phyloP scores from a whole-genome alignment of 805 yeast genomes.

The Starmera quercuum region DNA sequence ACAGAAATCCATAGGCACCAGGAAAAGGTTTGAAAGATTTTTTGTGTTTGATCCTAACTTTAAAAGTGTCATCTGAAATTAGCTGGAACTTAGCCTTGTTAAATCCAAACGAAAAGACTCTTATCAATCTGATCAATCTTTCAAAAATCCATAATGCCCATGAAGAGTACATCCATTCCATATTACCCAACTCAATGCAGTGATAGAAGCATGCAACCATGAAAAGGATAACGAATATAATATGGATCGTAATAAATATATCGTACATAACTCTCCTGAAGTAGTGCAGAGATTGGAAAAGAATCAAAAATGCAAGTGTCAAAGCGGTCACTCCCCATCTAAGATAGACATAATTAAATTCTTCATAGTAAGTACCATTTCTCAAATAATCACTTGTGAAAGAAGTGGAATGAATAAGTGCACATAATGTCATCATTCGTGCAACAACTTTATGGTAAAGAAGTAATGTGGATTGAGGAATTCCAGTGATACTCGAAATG shows the following conservation, averaged over 20 bases:
- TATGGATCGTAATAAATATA: slow-evolving; percentile 49
- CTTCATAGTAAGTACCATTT: slow-evolving; percentile 4
- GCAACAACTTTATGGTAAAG: slow-evolving; percentile 61
- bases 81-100: slow-evolving; percentile 13
- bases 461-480: slow-evolving; percentile 56
- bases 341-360: slow-evolving; percentile 7
- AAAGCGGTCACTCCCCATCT: slow-evolving; percentile 40
- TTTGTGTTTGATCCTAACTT: slow-evolving; percentile 35
- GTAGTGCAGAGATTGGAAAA: slow-evolving; percentile 40
- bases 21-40: slow-evolving; percentile 38
- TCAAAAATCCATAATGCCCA: slow-evolving; percentile 25
- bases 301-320: slow-evolving; percentile 31
- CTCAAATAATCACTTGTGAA: slow-evolving; percentile 7
- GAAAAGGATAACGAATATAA: slow-evolving; percentile 44
- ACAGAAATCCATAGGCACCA: slow-evolving; percentile 47
- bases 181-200: slow-evolving; percentile 42
- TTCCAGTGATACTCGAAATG: slow-evolving; percentile 50
- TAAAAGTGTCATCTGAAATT: slow-evolving; percentile 36
- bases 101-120: slow-evolving; percentile 21
- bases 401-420: slow-evolving; percentile 12
- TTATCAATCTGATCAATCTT: slow-evolving; percentile 36
- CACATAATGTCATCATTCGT: slow-evolving; percentile 26
- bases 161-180: slow-evolving; percentile 41
- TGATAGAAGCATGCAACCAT: slow-evolving; percentile 54
- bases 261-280: slow-evolving; percentile 55